Base-by-base conservation (phyloP, 805 yeast genomes). In the Cyberlindnera sargentensis region DNA sequence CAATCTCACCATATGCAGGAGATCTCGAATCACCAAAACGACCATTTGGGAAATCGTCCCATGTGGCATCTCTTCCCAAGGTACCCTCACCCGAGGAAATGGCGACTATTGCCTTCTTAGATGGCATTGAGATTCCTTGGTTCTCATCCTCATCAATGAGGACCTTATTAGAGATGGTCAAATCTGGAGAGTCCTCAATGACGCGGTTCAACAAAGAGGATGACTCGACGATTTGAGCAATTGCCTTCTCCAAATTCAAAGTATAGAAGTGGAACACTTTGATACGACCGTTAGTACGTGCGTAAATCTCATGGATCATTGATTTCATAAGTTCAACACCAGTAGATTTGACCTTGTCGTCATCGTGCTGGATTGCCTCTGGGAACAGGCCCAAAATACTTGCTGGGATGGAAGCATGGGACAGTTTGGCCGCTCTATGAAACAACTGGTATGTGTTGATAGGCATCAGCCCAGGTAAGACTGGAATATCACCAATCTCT, bases 21-120 rank as follows among this genome's bases (percentile, higher is more conserved):
- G 96, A 87, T 56, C 93, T 73, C 0, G 96, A 85, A 65, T 89
- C 95, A 67, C 97, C 95, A 63, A 87, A 88, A 67, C 98, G 75
- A 60, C 97, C 96, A 64, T 90, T 88, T 27, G 96, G 93, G 64
- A 87, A 90, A 58, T 90, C 98, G 68, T 90, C 98, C 98, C 98
- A 90, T 1, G 90, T 85, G 4, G 95, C 95, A 61, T 86, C 93
- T 55, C 86, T 79, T 31, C 95, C 95, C 27, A 87, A 58, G 2
- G 82, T 76, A 34, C 95, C 95, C 51, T 83, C 80, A 35, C 96
- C 96, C 11, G 84, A 75, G 36, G 93, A 83, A 34, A 88, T 87
- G 5, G 89, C 87, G 33, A 86, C 70, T 32, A 86, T 71, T 3
- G 76, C 76, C 57, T 75, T 76, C 50, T 76, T 75, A 31, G 74